Evolutionary conservation across 2,329 filamentous ascomycete genomes (phyloP), one percentile per base, ranked within the genome.

Genomic region (Cytospora piceae): DNA sequence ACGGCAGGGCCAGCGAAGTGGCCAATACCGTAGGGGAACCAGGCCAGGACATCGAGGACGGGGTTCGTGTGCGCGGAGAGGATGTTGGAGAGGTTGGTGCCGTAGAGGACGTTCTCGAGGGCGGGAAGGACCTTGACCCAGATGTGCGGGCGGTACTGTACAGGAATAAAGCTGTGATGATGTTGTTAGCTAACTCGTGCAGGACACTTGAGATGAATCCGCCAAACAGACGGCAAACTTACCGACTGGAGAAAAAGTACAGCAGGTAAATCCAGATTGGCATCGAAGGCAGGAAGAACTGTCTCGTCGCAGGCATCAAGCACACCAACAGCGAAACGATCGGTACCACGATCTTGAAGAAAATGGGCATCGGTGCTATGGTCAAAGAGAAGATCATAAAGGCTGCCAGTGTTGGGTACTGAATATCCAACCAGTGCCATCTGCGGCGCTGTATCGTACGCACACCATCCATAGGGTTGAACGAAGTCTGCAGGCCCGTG

Each of bases 91-190:
- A 97, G 84, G 79, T 97, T 97, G 69, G 94, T 93, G 72, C 94
- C 94, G 75, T 97, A 98, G 39, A 98, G 85, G 69, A 98, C 95
- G 77, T 98, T 97, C 80, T 98, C 94, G 69, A 98, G 86, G 22
- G 94, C 93, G 5, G 94, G 94, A 42, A 98, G 85, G 32, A 98
- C 93, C 73, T 94, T 93, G 70, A 97, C 94, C 92, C 93, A 97
- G 73, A 97, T 97, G 69, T 93, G 90, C 67, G 94, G 94, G 71
- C 94, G 89, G 81, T 93, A 95, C 74, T 94, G 91, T 71, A 88
- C 86, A 46, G 93, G 91, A 72, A 97, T 94, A 80, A 96, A 97
- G 74, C 93, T 96, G 74, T 14, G 66, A 14, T 56, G 39, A 51
- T 24, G 61, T 31, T 34, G 66, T 65, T 32, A 67, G 66, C 55